Evolutionary conservation across 306 rosid genomes (phyloP).

Genomic region (Castanea sativa): DNA sequence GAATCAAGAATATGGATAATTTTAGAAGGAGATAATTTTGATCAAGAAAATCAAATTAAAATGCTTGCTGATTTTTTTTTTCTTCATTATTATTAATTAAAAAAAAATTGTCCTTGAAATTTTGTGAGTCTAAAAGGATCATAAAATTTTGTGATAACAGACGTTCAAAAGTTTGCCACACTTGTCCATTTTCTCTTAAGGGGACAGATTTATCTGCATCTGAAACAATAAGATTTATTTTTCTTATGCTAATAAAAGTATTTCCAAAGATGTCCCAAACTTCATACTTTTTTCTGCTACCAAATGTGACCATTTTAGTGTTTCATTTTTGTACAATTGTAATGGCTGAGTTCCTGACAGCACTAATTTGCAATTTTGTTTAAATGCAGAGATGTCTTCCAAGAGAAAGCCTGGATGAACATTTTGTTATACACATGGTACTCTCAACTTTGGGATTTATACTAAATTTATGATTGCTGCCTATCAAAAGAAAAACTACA

Average conservation of each 20-base stretch:
- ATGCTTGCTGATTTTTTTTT: not conserved
- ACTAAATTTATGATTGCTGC: not conserved
- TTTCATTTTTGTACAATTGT: constrained; percentile 5
- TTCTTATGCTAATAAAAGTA: not conserved
- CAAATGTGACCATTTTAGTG: constrained; percentile 8
- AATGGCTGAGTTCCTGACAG: constrained; percentile 10
- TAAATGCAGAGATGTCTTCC: constrained; percentile 87
- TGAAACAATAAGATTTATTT: not conserved
- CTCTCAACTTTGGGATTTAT: constrained; percentile 12
- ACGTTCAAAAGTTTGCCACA: not conserved
- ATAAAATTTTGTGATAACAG: not conserved
- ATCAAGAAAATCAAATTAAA: not conserved
- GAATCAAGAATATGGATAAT: not conserved
- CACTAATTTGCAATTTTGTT: constrained; percentile 15
- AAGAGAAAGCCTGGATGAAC: constrained; percentile 85
- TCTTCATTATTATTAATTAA: not conserved
- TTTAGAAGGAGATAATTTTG: not conserved
- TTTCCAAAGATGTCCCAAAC: not conserved
- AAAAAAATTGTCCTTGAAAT: not conserved
- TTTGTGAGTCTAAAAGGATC: not conserved
- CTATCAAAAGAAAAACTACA: not conserved
- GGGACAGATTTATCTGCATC: not conserved
- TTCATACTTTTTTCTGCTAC: constrained; percentile 3
- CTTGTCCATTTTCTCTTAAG: too few relatives aligned
- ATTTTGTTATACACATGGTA: constrained; percentile 85